Conservation (phyloP, 2,329 filamentous ascomycete genomes). For the Raffaelea albimanens region DNA sequence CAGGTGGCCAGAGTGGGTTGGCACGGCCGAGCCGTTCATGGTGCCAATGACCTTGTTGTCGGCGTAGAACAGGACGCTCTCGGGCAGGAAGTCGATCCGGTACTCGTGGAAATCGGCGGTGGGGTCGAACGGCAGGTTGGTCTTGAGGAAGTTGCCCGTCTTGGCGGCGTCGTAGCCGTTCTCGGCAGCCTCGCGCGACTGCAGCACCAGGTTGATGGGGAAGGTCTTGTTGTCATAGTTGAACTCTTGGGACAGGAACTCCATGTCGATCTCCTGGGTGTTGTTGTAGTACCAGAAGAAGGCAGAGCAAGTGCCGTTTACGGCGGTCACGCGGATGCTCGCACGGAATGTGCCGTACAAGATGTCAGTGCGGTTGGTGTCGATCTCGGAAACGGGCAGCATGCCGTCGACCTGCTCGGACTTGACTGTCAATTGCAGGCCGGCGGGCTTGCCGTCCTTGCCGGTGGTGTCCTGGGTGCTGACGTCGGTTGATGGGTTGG, state of each 20-base stretch:
- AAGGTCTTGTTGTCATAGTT: conserved; percentile 37
- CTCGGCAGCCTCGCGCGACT: conserved; percentile 49
- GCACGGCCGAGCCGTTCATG: conserved; percentile 49
- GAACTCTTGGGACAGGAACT: conserved; percentile 63
- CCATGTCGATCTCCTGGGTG: conserved; percentile 72
- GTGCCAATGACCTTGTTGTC: conserved; percentile 49
- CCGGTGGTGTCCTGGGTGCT: conserved; percentile 34
- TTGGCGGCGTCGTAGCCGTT: conserved; percentile 53
- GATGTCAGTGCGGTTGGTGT: conserved; percentile 50
- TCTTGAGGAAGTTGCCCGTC: conserved; percentile 47
- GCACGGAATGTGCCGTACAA: conserved; percentile 62
- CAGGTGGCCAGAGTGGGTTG: conserved; percentile 52
- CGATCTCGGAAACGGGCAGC: conserved; percentile 56
- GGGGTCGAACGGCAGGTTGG: conserved; percentile 57
- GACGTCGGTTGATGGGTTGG: conserved; percentile 28
- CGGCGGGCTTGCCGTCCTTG: conserved; percentile 33
- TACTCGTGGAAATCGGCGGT: conserved; percentile 64
- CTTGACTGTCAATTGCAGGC: conserved; percentile 48
- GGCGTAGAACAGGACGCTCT: conserved; percentile 57
- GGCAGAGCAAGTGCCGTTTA: conserved; percentile 61
- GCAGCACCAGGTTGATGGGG: conserved; percentile 66
- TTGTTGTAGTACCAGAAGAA: conserved; percentile 82
- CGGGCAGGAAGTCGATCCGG: conserved; percentile 63
- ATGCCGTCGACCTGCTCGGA: conserved; percentile 34
- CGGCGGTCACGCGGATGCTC: conserved; percentile 52